phyloP scores from a whole-genome alignment of 2,329 filamentous ascomycete genomes.

The Epichloe glyceriae region DNA sequence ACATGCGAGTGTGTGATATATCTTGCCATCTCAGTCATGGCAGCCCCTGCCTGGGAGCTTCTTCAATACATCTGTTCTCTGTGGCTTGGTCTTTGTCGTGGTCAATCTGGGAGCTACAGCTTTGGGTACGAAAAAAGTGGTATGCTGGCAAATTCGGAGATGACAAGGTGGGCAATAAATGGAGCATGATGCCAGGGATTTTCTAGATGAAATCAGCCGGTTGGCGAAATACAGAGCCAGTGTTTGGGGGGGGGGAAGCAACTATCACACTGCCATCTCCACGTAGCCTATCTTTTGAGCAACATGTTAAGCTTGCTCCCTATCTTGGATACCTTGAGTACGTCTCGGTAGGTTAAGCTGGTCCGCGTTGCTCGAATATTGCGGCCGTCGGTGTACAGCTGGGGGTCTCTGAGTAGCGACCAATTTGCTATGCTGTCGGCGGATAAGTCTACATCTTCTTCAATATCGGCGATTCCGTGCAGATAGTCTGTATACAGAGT shows the following conservation, averaged over 20 bases:
- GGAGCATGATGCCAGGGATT: constrained; percentile 65
- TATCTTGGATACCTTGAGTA: constrained; percentile 65
- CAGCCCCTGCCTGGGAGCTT: constrained; percentile 55
- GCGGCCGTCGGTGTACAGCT: constrained; percentile 34
- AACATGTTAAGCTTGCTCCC: constrained; percentile 52
- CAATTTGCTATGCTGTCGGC: constrained; percentile 57
- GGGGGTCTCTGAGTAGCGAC: constrained; percentile 43
- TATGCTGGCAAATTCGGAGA: constrained; percentile 63
- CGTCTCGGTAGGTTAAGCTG: constrained; percentile 75
- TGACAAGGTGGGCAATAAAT: constrained; percentile 47
- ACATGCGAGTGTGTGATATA: constrained; percentile 81
- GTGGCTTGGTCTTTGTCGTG: constrained; percentile 58
- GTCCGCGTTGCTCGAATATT: constrained; percentile 48
- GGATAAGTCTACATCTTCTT: constrained; percentile 53
- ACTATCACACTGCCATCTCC: not conserved
- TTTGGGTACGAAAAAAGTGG: constrained; percentile 63
- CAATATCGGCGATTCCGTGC: constrained; percentile 59
- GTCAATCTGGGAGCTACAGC: constrained; percentile 77
- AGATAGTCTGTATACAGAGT: constrained; percentile 57
- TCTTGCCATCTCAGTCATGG: constrained; percentile 57
- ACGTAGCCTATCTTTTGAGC: constrained; percentile 18
- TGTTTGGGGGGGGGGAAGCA: not conserved
- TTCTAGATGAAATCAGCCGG: constrained; percentile 26
- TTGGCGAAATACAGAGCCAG: not conserved
- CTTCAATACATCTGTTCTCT: constrained; percentile 61